These are phyloP conservation scores for Fusarium anthophilum DNA, from an alignment of 2,329 filamentous ascomycete species.

Conservation along the genomic window DNA sequence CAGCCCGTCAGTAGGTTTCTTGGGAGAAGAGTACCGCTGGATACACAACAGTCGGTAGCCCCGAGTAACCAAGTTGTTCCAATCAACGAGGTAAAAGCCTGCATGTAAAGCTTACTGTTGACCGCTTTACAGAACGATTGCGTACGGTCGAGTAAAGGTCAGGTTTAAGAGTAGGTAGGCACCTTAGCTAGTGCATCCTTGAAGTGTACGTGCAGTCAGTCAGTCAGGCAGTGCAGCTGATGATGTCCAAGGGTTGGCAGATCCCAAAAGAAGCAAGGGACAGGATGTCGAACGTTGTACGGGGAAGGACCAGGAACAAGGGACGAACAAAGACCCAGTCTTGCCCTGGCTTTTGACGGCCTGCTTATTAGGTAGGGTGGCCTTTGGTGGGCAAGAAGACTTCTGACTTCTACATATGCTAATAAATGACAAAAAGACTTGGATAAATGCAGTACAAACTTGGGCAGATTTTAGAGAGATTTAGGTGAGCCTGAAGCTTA, in stretches of 20 bases:
- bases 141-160: constrained; percentile 9
- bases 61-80: constrained; percentile 23
- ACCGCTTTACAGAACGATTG: constrained; percentile 18
- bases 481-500: neutral
- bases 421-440: neutral
- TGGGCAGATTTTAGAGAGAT: neutral
- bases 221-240: constrained; percentile 13
- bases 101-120: constrained; percentile 8
- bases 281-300: constrained; percentile 28
- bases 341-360: neutral
- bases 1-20: constrained; percentile 6
- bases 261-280: constrained; percentile 33
- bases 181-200: neutral
- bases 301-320: constrained; percentile 29
- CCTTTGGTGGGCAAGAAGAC: neutral
- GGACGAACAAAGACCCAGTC: constrained; percentile 24
- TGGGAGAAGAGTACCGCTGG: constrained; percentile 16
- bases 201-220: neutral
- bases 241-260: constrained; percentile 14
- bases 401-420: neutral
- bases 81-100: constrained; percentile 29
- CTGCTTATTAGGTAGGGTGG: neutral
- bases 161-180: constrained; percentile 9
- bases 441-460: neutral
- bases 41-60: constrained; percentile 29